Evolutionary conservation across 2,329 filamentous ascomycete species (phyloP).

Genomic region (Sarocladiaceae sp.): DNA sequence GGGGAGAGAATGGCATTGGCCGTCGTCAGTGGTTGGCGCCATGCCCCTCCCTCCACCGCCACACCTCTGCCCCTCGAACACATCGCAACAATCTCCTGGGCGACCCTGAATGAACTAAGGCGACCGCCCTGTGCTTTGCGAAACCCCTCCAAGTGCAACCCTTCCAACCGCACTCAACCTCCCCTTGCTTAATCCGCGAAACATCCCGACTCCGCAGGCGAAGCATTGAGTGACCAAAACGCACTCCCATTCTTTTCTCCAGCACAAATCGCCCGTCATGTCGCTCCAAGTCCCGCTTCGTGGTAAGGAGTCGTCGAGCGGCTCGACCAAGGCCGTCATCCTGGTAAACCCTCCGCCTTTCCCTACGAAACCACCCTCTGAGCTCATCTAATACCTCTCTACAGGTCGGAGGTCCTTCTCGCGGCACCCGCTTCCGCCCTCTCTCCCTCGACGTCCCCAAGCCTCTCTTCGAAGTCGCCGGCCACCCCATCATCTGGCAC

Average conservation of each 20-base stretch:
- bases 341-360: conserved; percentile 53
- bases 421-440: conserved; percentile 92
- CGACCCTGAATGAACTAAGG: not conserved
- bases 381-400: conserved; percentile 24
- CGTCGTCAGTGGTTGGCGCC: not conserved
- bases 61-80: no score
- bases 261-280: conserved; percentile 31
- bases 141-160: no score
- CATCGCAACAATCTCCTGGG: not conserved
- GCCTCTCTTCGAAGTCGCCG: conserved; percentile 97
- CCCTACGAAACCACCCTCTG: not conserved
- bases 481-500: conserved; percentile 98
- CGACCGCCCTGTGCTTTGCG: no score
- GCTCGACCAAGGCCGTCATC: conserved; percentile 89
- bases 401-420: conserved; percentile 89
- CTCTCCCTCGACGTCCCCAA: conserved; percentile 95
- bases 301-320: conserved; percentile 36
- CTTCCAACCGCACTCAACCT: not conserved
- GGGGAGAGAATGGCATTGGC: not conserved
- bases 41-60: no score
- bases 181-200: no score
- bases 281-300: conserved; percentile 51
- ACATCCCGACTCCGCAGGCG: no score
- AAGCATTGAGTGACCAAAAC: not conserved
- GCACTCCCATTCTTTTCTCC: not conserved